Evolutionary conservation across 2,329 filamentous ascomycete genomes (phyloP), one percentile per base, ranked within the genome.

Genomic region (Diaporthe sp.): DNA sequence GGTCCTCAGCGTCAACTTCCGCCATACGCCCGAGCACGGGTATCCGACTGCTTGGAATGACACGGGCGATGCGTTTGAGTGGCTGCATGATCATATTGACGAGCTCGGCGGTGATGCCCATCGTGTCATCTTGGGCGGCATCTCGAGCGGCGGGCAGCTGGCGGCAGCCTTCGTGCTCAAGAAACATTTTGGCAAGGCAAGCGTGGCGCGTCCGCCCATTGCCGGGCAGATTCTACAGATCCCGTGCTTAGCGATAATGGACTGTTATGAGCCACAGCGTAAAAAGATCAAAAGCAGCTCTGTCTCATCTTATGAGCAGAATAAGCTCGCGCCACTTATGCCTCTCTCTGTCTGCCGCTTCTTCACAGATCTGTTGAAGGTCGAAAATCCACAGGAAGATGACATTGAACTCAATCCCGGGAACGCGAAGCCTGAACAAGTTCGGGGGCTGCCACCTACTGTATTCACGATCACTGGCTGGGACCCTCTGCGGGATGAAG

Each of bases 1-100:
- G 0, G 88, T 91, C 0, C 77, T 91, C 1, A 89, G 90, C 55
- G 82, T 91, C 17, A 89, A 90, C 76, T 92, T 92, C 78, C 86
- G 90, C 0, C 89, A 92, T 77, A 89, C 89, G 0, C 90, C 90
- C 0, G 87, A 91, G 69, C 81, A 85, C 76, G 77, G 74, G 0
- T 91, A 88, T 73, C 90, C 90, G 0, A 87, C 84, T 0, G 84
- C 86, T 0, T 90, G 86, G 86, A 75, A 87, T 57, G 90, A 92
- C 61, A 80, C 84, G 0, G 86, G 89, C 74, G 90, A 91, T 60
- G 85, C 86, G 0, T 88, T 90, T 42, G 81, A 85, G 25, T 92
- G 89, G 90, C 78, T 89, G 0, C 86, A 90, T 67, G 80, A 81
- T 19, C 81, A 88, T 73, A 84, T 86, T 0, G 77, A 78, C 0